phyloP scores from a whole-genome alignment of 2,329 filamentous ascomycete genomes.

The Colletotrichum plurivorum region DNA sequence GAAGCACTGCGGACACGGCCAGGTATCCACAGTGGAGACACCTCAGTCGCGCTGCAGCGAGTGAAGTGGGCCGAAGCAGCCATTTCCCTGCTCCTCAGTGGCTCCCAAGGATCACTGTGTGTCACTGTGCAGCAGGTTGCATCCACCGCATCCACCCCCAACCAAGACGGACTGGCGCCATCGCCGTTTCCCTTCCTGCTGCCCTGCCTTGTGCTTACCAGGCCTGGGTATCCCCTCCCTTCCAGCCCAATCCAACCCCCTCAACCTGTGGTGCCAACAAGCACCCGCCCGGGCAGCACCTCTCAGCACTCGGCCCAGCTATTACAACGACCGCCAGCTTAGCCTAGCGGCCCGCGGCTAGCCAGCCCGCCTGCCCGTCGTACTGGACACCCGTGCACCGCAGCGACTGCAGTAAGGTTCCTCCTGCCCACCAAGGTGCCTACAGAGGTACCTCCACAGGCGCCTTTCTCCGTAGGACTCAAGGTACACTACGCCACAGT shows the following conservation, averaged over 20 bases:
- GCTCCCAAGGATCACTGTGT: slow-evolving; percentile 33
- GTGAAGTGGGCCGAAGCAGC: slow-evolving; percentile 31
- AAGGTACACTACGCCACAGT: no score
- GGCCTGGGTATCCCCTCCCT: slow-evolving; percentile 20
- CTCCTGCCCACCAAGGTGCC: no score
- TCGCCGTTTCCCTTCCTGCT: slow-evolving; percentile 6
- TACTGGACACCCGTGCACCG: slow-evolving; percentile 1
- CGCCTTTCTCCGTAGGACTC: no score
- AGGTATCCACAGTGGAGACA: slow-evolving; percentile 19
- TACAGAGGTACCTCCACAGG: no score
- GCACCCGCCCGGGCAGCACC: background rate
- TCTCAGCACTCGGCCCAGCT: slow-evolving; percentile 4
- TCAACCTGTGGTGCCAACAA: background rate
- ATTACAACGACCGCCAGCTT: slow-evolving; percentile 1
- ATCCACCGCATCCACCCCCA: slow-evolving; percentile 34
- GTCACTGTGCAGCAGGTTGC: slow-evolving; percentile 40
- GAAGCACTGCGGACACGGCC: slow-evolving; percentile 5
- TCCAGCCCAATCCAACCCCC: slow-evolving; percentile 10
- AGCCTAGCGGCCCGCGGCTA: slow-evolving; percentile 21
- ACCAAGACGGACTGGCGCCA: slow-evolving; percentile 31
- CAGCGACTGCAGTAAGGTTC: no score
- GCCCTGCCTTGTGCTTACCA: slow-evolving; percentile 3
- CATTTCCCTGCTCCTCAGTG: slow-evolving; percentile 38
- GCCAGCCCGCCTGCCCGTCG: slow-evolving; percentile 21
- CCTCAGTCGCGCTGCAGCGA: slow-evolving; percentile 17